Evolutionary conservation across 75 land plant species (phyloP).

Genomic region (Selaginella tamariscina): DNA sequence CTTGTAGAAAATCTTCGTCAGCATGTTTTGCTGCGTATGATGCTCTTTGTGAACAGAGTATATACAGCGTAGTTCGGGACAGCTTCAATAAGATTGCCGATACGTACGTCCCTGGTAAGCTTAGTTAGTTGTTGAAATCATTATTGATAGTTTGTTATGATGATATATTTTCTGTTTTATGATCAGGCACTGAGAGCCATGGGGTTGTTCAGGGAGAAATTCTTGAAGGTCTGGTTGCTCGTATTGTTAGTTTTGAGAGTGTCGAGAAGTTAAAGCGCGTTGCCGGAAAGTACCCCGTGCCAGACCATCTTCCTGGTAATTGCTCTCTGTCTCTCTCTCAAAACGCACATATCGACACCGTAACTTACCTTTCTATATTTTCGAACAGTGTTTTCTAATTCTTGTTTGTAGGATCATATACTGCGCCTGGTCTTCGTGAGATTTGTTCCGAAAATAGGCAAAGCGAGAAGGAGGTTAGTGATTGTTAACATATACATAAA

Average conservation of each 20-base stretch:
- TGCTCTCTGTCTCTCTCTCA: too few species aligned
- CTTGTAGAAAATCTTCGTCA: constrained; percentile 59
- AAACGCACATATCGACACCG: too few species aligned
- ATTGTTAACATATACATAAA: too few species aligned
- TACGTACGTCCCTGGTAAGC: constrained; percentile 67
- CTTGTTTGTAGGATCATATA: not conserved
- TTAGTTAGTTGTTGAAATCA: too few species aligned
- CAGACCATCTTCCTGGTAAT: not conserved
- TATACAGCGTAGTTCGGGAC: constrained; percentile 62
- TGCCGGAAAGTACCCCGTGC: not conserved
- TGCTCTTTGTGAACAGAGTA: constrained; percentile 93
- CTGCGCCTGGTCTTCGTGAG: constrained; percentile 56
- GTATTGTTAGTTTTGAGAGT: constrained; percentile 71
- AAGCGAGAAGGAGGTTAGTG: constrained; percentile 63
- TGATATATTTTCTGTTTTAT: not conserved
- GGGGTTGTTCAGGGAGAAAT: constrained; percentile 85
- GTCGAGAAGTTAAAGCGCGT: constrained; percentile 32
- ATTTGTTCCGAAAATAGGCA: constrained; percentile 66
- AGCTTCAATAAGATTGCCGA: constrained; percentile 85
- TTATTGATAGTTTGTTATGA: not conserved
- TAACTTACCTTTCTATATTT: not conserved
- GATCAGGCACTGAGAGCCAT: constrained; percentile 76
- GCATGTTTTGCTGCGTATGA: constrained; percentile 93
- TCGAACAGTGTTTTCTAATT: not conserved
- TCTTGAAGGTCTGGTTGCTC: constrained; percentile 93